A percentile compares a stretch with the other conserved stretches of the same genome.
phyloP scores from a whole-genome alignment of 768 basidiomycete genomes.

The Leccinum broughii region DNA sequence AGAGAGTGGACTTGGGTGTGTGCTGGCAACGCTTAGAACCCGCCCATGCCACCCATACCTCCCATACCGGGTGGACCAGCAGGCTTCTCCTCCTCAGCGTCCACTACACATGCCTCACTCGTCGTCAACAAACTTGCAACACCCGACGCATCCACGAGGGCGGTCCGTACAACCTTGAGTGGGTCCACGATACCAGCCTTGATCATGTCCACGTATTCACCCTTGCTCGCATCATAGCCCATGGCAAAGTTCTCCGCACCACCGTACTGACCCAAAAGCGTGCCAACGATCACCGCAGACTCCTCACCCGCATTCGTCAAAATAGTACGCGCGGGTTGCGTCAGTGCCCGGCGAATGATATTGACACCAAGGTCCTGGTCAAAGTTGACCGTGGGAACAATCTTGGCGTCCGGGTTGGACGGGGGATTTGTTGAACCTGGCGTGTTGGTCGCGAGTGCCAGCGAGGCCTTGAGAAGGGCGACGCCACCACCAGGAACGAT shows the following conservation, averaged over 20 bases:
- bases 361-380: slow-evolving; percentile 95
- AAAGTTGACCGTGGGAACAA: slow-evolving; percentile 85
- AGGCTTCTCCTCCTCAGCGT: slow-evolving; percentile 80
- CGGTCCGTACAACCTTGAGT: slow-evolving; percentile 92
- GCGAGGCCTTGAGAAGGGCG: slow-evolving; percentile 84
- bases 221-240: slow-evolving; percentile 91
- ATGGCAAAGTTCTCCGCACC: slow-evolving; percentile 73
- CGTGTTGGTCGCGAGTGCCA: slow-evolving; percentile 60
- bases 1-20: background rate
- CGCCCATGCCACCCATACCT: slow-evolving; percentile 62
- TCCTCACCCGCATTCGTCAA: slow-evolving; percentile 95
- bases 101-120: slow-evolving; percentile 89
- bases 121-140: slow-evolving; percentile 95
- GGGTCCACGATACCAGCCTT: slow-evolving; percentile 93
- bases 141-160: slow-evolving; percentile 87
- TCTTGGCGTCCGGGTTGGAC: slow-evolving; percentile 55
- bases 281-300: slow-evolving; percentile 88
- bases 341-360: slow-evolving; percentile 87
- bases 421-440: slow-evolving; percentile 48
- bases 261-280: slow-evolving; percentile 69
- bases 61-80: slow-evolving; percentile 55
- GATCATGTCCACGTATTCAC: slow-evolving; percentile 95
- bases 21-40: slow-evolving; percentile 36
- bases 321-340: slow-evolving; percentile 83
- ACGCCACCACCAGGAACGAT: slow-evolving; percentile 97